A percentile compares a stretch with the other conserved stretches of the same genome.
These are phyloP conservation scores for Calonectria ilicicola DNA, from an alignment of 2,329 filamentous ascomycete species.

Conservation along the genomic window DNA sequence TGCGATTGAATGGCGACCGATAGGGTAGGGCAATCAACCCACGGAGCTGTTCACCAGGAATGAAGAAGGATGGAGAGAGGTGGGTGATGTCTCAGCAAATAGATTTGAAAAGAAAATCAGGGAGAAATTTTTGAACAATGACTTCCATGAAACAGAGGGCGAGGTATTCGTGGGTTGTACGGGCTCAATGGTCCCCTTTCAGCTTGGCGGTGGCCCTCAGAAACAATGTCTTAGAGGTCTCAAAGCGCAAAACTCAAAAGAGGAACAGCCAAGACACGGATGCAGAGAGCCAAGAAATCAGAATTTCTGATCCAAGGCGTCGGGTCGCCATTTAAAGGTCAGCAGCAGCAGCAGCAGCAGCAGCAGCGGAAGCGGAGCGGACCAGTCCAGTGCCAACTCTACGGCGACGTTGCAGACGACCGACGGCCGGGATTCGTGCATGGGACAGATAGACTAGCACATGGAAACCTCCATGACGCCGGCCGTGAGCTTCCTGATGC, in stretches of 20 bases:
- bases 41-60: neutral
- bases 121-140: conserved; percentile 40
- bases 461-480: neutral
- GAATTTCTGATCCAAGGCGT: neutral
- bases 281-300: conserved; percentile 5
- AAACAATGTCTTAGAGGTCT: conserved; percentile 8
- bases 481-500: conserved; percentile 12
- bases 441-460: neutral
- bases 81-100: conserved; percentile 31
- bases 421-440: neutral
- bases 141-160: conserved; percentile 39
- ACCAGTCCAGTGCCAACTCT: neutral
- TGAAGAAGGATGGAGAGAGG: neutral
- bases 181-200: neutral
- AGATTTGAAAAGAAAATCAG: conserved; percentile 42
- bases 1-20: neutral
- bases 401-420: neutral
- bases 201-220: neutral
- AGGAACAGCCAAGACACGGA: neutral
- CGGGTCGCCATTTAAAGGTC: conserved; percentile 28
- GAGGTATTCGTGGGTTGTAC: neutral
- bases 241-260: neutral
- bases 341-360: no score
- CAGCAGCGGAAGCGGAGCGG: conserved; percentile 4
- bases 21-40: neutral